Evolutionary conservation across 2,329 filamentous ascomycete genomes (phyloP), one percentile per base, ranked within the genome.

Genomic region (Exophiala sideris): DNA sequence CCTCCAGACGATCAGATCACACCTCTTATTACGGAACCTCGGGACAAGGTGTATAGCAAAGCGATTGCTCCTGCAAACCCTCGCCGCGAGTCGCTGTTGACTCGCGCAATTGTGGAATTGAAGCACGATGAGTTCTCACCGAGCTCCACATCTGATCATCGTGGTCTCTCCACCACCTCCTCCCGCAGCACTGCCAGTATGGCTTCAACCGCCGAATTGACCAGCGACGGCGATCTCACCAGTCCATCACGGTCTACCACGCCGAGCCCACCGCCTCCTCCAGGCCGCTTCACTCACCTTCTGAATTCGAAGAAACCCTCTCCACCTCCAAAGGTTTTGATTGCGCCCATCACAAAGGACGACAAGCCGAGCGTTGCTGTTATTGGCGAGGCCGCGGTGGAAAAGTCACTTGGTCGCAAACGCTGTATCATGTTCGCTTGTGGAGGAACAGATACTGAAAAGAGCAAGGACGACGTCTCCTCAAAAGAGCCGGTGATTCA

Each of bases 341-440:
- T 63, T 39, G 62, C 58, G 9, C 66, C 68, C 45, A 45, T 62
- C 24, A 52, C 52, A 20, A 52, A 62, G 55, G 55, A 64, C 20
- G 65, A 68, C 45, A 60, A 67, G 47, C 60, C 55, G 52, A 62
- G 56, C 24, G 61, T 54, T 41, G 67, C 64, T 35, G 79, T 77
- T 34, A 50, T 64, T 35, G 65, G 65, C 52, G 82, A 87, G 65
- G 75, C 80, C 11, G 75, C 78, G 33, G 76, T 87, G 1, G 84
- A 86, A 66, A 81, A 79, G n/a, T 78, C 76, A 9, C 72, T 85
- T 48, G 86, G 84, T 45, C 87, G 89, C 66, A 96, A 91, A 74
- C 84, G 91, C 56, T 92, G 89, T 71, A 96, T 97, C 63, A 92
- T 88, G 56, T 97, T 97, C 70, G 91, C 90, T 33, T 97, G 92